Percentiles rank a stretch among this genome's conserved stretches.
Conservation (phyloP, 75 land plant genomes). For the Cupressus sempervirens region DNA sequence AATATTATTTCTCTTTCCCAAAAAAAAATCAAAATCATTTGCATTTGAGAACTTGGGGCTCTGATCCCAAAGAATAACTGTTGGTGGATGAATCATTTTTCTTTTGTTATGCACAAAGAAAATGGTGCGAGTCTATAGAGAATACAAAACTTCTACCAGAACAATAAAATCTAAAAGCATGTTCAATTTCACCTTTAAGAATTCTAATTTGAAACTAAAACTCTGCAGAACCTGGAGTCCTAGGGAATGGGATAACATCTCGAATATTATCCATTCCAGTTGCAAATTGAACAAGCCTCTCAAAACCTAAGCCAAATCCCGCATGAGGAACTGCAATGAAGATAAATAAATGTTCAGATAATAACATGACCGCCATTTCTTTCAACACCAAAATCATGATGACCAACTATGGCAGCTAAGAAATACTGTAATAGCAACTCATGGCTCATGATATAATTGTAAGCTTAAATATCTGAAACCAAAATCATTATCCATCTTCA, state of each 20-base stretch:
- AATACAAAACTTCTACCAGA: neutral
- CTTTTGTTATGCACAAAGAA: neutral
- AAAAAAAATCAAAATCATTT: neutral
- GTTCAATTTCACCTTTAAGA: neutral
- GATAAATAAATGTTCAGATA: slow-evolving; percentile 8
- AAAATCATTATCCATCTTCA: neutral
- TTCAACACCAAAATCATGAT: neutral
- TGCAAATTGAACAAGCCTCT: slow-evolving; percentile 93
- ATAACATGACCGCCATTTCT: neutral
- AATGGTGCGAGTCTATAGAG: neutral
- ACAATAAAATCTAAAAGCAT: neutral
- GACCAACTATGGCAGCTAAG: neutral
- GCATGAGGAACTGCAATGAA: slow-evolving; percentile 90
- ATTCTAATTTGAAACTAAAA: slow-evolving; percentile 34
- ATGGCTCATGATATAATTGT: neutral
- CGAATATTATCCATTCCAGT: slow-evolving; percentile 97
- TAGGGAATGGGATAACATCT: slow-evolving; percentile 94
- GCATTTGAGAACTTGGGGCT: neutral
- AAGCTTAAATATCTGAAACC: neutral
- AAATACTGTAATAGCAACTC: neutral
- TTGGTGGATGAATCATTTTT: neutral
- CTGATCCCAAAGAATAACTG: neutral
- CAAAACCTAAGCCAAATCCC: slow-evolving; percentile 97
- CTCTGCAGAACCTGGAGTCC: slow-evolving; percentile 92
- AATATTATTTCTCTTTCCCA: neutral